Base-by-base conservation (phyloP, 2,329 filamentous ascomycete species). In the Zymoseptoria brevis region DNA sequence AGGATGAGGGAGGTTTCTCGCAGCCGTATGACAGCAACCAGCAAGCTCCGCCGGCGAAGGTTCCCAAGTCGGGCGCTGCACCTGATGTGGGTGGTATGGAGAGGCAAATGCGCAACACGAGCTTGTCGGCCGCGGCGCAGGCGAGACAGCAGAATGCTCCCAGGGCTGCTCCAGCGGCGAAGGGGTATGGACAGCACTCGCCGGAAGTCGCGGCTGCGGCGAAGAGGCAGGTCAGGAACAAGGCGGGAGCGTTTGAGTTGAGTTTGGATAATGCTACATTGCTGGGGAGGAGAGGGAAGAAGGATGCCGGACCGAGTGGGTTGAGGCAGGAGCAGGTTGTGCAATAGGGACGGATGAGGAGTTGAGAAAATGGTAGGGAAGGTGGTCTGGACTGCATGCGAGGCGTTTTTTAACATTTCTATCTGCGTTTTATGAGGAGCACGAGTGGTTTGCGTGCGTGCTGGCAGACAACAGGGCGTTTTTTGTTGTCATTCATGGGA, bases 251-350 rank as follows among this genome's bases (percentile, higher is more conserved):
- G 0, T 99, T 99, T 66, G 94, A 99, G 75, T 82, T 99, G 53
- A 96, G 86, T 70, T 78, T 99, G 45, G 90, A 96, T 65, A 94
- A 94, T 58, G 89, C 94, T 1, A 97, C 92, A 1, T 76, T 99
- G 55, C 79, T 99, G 4, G 92, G 92, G 30, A 84, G 92, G 67
- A 77, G 85, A 64, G 78, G 79, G 26, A 83, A 81, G 73, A 80
- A 79, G 71, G 64, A 61, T 9, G 35, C 52, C n/a, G 74, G 73
- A 57, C 74, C 74, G 0, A 81, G 79, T 65, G 73, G 74, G 3
- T 64, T 82, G 67, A 70, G 79, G 63, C 73, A 79, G 61, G 69
- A 77, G 54, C 64, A 66, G 58, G 60, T 66, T 19, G 68, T 69
- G 22, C 64, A 68, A 51, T 65, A 45, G 35, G 35, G 16, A 13